Evolutionary conservation across 163 green algal species (phyloP).

Genomic region (Prototheca wickerhamii): DNA sequence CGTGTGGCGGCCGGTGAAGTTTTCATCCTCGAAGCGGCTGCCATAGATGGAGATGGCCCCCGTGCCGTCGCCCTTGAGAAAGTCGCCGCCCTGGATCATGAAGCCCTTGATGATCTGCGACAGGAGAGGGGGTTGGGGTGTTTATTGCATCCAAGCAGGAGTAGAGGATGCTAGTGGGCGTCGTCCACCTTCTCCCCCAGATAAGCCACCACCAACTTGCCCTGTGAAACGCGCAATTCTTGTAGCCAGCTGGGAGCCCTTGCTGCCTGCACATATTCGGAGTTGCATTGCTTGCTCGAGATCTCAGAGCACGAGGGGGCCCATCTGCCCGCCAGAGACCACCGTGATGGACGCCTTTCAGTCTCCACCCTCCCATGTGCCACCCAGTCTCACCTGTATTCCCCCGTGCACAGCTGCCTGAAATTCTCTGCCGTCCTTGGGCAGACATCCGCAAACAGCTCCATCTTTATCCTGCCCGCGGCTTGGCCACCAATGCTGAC

Average conservation of each 20-base stretch:
- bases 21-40: slow-evolving; percentile 88
- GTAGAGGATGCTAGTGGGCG: neutral
- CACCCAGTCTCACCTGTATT: slow-evolving; percentile 52
- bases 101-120: slow-evolving; percentile 73
- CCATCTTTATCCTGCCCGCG: slow-evolving; percentile 78
- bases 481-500: slow-evolving; percentile 69
- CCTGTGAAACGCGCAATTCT: slow-evolving; percentile 79
- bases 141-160: no score
- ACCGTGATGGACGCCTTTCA: neutral
- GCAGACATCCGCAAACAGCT: slow-evolving; percentile 86
- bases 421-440: slow-evolving; percentile 93
- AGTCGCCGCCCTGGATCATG: slow-evolving; percentile 86
- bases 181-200: no score
- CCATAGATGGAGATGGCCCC: slow-evolving; percentile 91
- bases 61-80: slow-evolving; percentile 90
- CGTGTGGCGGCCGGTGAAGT: slow-evolving; percentile 88
- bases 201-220: slow-evolving; percentile 9
- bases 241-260: slow-evolving; percentile 75
- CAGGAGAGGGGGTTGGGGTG: neutral
- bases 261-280: slow-evolving; percentile 51
- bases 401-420: slow-evolving; percentile 88
- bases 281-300: no score
- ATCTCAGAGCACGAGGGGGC: no score
- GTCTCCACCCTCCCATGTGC: neutral
- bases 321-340: neutral